phyloP scores from a whole-genome alignment of 1,284 basidiomycete species.

The Boletellus dicymbophilus region DNA sequence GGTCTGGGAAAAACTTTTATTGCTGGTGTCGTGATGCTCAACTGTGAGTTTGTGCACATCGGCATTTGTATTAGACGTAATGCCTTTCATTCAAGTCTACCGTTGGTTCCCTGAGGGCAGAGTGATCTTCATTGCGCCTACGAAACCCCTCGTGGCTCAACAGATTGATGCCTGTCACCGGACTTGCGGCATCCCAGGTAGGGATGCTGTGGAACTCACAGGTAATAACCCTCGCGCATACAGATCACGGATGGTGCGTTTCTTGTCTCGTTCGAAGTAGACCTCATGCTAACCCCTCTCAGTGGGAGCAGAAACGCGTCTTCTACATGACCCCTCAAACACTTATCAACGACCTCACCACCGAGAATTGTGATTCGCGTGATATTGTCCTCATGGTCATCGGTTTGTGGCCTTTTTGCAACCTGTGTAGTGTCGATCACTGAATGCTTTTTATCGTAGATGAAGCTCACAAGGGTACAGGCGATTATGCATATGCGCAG shows the following conservation, averaged over 20 bases:
- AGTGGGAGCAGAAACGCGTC: constrained; percentile 88
- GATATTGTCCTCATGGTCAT: constrained; percentile 86
- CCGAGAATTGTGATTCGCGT: constrained; percentile 73
- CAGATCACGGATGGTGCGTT: constrained; percentile 65
- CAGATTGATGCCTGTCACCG: constrained; percentile 94
- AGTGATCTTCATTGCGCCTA: constrained; percentile 94
- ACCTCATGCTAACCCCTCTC: neutral
- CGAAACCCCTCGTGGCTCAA: constrained; percentile 94
- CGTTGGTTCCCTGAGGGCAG: constrained; percentile 95
- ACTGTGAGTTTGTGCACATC: constrained; percentile 56
- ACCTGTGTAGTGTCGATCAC: constrained; percentile 1
- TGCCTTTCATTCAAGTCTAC: constrained; percentile 56
- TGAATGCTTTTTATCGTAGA: constrained; percentile 49
- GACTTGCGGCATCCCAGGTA: constrained; percentile 91
- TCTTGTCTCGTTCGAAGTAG: neutral
- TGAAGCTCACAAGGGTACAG: constrained; percentile 95
- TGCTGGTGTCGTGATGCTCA: constrained; percentile 95
- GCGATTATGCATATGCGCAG: constrained; percentile 92
- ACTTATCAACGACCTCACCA: constrained; percentile 83
- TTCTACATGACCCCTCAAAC: constrained; percentile 99
- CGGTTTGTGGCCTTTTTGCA: constrained; percentile 43
- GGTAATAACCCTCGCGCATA: constrained; percentile 60
- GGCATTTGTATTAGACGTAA: constrained; percentile 6
- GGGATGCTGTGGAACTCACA: constrained; percentile 86
- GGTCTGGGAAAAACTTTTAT: constrained; percentile 99